Evolutionary conservation across 108 stramenopile genomes (phyloP).

Genomic region (Cyclostephanos tholiformis): DNA sequence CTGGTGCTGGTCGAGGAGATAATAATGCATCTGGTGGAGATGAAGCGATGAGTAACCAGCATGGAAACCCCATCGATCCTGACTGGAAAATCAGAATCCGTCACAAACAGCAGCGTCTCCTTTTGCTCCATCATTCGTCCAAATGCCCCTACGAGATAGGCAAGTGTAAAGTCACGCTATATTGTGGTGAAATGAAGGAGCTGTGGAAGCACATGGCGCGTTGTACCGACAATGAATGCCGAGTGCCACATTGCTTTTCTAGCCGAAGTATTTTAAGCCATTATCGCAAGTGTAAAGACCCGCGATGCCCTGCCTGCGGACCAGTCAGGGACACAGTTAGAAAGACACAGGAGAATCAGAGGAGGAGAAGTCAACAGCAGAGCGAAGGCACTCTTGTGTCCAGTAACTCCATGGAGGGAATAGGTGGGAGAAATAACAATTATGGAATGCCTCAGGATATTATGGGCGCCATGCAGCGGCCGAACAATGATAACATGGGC

Average conservation of each 20-base stretch:
- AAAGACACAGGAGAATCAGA: conserved; percentile 54
- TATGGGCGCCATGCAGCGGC: conserved; percentile 1
- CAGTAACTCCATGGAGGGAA: conserved; percentile 9
- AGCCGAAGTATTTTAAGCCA: conserved; percentile 96
- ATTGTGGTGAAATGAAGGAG: conserved; percentile 96
- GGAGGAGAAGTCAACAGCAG: conserved; percentile 17
- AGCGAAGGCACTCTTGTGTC: conserved; percentile 8
- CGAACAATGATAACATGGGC: conserved; percentile 16
- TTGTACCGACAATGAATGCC: conserved; percentile 96
- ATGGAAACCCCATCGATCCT: conserved; percentile 71
- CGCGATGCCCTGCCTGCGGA: conserved; percentile 92
- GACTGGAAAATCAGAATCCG: conserved; percentile 90
- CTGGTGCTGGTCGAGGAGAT: conserved; percentile 16
- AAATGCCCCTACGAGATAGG: conserved; percentile 94
- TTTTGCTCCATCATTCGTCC: conserved; percentile 95
- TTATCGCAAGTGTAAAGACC: conserved; percentile 96
- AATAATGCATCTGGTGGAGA: conserved; percentile 10
- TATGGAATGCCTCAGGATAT: conserved; percentile 17
- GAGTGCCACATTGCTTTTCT: conserved; percentile 95
- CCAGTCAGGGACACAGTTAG: conserved; percentile 96
- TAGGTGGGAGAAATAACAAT: not conserved
- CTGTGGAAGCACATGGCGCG: conserved; percentile 99
- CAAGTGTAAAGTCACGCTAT: conserved; percentile 89
- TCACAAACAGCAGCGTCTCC: conserved; percentile 97
- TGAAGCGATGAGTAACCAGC: conserved; percentile 25